phyloP scores from a whole-genome alignment of 768 basidiomycete species.

The Hysterangium stoloniferum region DNA sequence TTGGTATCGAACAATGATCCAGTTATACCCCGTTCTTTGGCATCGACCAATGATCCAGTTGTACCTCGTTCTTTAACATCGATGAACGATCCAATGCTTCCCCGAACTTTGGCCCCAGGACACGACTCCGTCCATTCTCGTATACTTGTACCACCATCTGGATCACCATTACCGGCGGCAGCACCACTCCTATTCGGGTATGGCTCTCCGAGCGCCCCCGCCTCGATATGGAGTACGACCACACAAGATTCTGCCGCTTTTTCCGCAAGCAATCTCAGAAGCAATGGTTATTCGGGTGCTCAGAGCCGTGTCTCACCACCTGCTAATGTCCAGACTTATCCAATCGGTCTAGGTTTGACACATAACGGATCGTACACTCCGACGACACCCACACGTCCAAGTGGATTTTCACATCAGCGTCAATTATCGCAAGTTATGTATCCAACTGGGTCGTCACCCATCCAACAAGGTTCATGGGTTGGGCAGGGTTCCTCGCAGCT shows the following conservation, averaged over 20 bases:
- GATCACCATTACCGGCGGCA: constrained; percentile 25
- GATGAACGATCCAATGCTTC: too few relatives aligned
- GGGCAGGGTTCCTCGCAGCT: constrained; percentile 2
- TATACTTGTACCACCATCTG: constrained; percentile 29
- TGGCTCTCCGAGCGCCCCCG: constrained; percentile 34
- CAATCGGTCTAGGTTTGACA: neutral
- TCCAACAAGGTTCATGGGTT: neutral
- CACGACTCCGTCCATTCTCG: constrained; percentile 18
- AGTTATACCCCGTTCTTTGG: constrained; percentile 11
- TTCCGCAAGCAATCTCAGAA: constrained; percentile 15
- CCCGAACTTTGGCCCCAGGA: constrained; percentile 15
- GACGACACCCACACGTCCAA: neutral
- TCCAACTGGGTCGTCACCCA: neutral
- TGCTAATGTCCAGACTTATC: constrained; percentile 1
- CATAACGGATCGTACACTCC: neutral
- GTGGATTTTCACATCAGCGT: neutral
- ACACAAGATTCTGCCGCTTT: constrained; percentile 36
- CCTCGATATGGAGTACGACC: constrained; percentile 64
- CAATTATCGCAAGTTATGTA: constrained; percentile 6
- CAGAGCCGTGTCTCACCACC: constrained; percentile 6
- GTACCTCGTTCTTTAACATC: too few relatives aligned
- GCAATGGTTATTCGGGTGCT: constrained; percentile 7
- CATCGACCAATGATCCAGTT: constrained; percentile 18
- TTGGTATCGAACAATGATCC: too few relatives aligned
- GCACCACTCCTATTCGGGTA: constrained; percentile 42